A percentile compares a stretch with the other conserved stretches of the same genome.
Evolutionary conservation across 352 stramenopile genomes (phyloP).

Genomic region (Phytophthora idaei): DNA sequence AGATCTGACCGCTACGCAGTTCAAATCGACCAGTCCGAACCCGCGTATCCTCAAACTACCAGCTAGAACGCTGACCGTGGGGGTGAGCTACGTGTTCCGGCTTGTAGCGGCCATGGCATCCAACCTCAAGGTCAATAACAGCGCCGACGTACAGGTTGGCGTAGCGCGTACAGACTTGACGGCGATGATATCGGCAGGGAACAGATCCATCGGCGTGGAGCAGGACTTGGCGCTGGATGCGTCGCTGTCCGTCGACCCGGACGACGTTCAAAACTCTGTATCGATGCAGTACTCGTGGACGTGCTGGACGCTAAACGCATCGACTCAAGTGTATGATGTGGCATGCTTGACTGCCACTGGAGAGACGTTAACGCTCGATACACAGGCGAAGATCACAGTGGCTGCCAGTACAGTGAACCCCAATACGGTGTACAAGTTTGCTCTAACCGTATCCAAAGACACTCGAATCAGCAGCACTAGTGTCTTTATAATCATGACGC

Average conservation of each 20-base stretch:
- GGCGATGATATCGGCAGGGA: slow-evolving; percentile 45
- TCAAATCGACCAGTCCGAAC: slow-evolving; percentile 62
- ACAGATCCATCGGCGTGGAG: slow-evolving; percentile 58
- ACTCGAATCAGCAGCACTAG: slow-evolving; percentile 40
- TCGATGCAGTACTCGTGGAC: slow-evolving; percentile 51
- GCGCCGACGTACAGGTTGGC: slow-evolving; percentile 48
- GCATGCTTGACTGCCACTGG: slow-evolving; percentile 34
- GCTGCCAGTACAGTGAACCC: slow-evolving; percentile 50
- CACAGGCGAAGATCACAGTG: slow-evolving; percentile 42
- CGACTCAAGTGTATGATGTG: slow-evolving; percentile 40
- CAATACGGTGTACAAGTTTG: slow-evolving; percentile 64
- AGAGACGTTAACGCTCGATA: slow-evolving; percentile 27
- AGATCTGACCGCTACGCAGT: slow-evolving; percentile 43
- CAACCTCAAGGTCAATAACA: slow-evolving; percentile 54
- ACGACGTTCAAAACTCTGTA: slow-evolving; percentile 43
- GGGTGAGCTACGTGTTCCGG: slow-evolving; percentile 65
- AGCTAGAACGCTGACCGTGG: slow-evolving; percentile 52
- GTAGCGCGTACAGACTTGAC: slow-evolving; percentile 50
- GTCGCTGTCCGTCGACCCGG: slow-evolving; percentile 55
- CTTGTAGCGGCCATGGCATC: slow-evolving; percentile 57
- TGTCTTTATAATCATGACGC: slow-evolving; percentile 50
- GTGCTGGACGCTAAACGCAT: slow-evolving; percentile 37
- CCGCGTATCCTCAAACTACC: slow-evolving; percentile 57
- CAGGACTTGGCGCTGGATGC: slow-evolving; percentile 57
- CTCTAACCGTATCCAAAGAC: slow-evolving; percentile 46